Base-by-base conservation (phyloP, 2,329 filamentous ascomycete species). In the Xylaria sp. region DNA sequence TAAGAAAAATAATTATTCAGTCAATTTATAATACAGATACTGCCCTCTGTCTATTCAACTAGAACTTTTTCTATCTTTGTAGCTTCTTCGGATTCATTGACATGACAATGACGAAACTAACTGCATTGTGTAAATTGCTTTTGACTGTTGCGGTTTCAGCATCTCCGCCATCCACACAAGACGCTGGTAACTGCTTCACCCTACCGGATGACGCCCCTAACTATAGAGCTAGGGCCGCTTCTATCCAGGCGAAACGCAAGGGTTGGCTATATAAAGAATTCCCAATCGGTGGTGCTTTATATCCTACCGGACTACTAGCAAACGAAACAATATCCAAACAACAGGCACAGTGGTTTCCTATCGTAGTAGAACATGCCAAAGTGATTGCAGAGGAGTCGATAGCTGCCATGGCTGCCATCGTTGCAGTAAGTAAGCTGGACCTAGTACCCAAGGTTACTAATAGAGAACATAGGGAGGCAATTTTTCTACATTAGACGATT, bases 201-300 rank as follows among this genome's bases (percentile, higher is more conserved):
- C 32, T 68, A 51, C 55, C 66, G 2, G 44, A 55, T 18, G 23
- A 27, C 10, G 42, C 44, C 35, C 21, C 23, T 5, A 60, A 60
- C 35, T 64, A 64, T 27, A 25, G n/a, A 25, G 35, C 40, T 5
- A 68, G 60, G 23, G 55, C 55, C 23, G 60, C 37, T 18, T 23
- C 60, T 3, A 60, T 60, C 10, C 48, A 48, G 5, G 40, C 48
- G 25, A 64, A 68, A 50, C 54, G 60, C 21, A 60, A 64, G 21
- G 60, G 65, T 37, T 64, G 60, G 60, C 27, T 64, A 10, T 68
- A 68, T 16, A 23, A 25, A 35, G 48, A 55, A 48, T 64, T 55
- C 35, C 54, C 65, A 54, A 37, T 68, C 16, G 65, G 65, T 5
- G 65, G 60, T 42, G 65, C 65, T 35, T 60, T 50, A n/a, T 68